A percentile compares a stretch with the other conserved stretches of the same genome.
Conservation (phyloP, 805 yeast genomes). For the Wickerhamiella domercqiae region DNA sequence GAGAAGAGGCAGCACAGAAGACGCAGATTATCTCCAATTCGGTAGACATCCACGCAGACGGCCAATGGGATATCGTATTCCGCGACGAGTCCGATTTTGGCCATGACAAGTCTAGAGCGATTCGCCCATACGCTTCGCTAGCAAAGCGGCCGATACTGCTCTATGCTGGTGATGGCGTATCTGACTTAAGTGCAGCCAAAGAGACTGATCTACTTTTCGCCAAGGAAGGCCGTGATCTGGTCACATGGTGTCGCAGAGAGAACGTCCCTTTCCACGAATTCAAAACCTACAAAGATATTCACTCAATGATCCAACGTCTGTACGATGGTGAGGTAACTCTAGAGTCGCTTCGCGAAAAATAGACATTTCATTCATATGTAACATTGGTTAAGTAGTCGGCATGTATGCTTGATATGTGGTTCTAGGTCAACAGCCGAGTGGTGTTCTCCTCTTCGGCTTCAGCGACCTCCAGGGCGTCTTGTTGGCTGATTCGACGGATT, state of each 20-base stretch:
- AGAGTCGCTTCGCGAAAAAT: constrained; percentile 9
- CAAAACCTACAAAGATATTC: constrained; percentile 59
- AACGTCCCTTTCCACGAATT: constrained; percentile 76
- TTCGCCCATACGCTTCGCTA: constrained; percentile 31
- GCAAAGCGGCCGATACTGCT: constrained; percentile 49
- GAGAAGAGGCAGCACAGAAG: constrained; percentile 53
- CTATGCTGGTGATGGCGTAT: constrained; percentile 96
- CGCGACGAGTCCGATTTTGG: constrained; percentile 81
- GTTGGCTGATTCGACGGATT: constrained; percentile 58
- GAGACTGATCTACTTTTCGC: constrained; percentile 87
- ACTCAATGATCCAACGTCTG: constrained; percentile 41
- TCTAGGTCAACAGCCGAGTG: constrained; percentile 10
- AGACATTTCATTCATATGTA: not conserved
- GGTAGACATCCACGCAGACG: constrained; percentile 39
- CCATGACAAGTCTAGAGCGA: constrained; percentile 83
- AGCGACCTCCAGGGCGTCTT: constrained; percentile 72
- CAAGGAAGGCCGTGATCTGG: constrained; percentile 78
- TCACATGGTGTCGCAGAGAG: constrained; percentile 68
- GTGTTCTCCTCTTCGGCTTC: constrained; percentile 40
- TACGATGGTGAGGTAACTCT: constrained; percentile 28
- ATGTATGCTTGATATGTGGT: not conserved
- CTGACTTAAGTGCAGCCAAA: constrained; percentile 87
- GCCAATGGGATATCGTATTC: constrained; percentile 71
- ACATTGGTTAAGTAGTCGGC: not conserved
- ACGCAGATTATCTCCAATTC: constrained; percentile 75